Evolutionary conservation across 2,329 filamentous ascomycete species (phyloP).

Genomic region (Periconia digitata): DNA sequence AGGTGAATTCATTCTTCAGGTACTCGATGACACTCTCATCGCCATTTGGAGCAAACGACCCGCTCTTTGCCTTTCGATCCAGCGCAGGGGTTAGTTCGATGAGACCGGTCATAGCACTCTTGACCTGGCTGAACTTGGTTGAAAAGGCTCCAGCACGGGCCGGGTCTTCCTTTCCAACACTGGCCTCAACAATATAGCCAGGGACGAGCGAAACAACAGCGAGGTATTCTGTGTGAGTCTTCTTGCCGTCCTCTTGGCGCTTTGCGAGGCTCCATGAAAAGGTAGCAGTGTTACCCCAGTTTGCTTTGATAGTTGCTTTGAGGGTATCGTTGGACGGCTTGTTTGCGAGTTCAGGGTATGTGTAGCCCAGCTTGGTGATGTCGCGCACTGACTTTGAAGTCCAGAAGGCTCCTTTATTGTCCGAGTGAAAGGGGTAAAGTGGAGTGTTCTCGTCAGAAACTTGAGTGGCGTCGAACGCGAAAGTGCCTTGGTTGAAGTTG

Average conservation of each 20-base stretch:
- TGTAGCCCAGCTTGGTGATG: slow-evolving; percentile 17
- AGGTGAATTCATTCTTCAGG: background rate
- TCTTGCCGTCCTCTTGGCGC: background rate
- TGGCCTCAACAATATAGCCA: slow-evolving; percentile 9
- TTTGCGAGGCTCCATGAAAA: background rate
- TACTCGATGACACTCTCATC: background rate
- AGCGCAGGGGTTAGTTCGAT: background rate
- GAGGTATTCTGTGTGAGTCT: slow-evolving; percentile 3
- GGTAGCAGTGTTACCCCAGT: background rate
- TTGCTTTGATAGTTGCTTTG: slow-evolving; percentile 12
- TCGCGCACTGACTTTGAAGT: slow-evolving; percentile 11
- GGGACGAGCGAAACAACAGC: slow-evolving; percentile 3
- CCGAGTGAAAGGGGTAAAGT: slow-evolving; percentile 20
- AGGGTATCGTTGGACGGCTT: slow-evolving; percentile 12
- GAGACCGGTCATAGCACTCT: background rate
- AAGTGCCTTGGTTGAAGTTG: background rate
- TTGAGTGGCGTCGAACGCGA: background rate
- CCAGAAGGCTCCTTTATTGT: slow-evolving; percentile 17
- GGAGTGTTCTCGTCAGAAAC: background rate
- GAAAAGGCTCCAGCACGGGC: background rate
- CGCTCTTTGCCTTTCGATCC: background rate
- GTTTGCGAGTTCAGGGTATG: slow-evolving; percentile 17
- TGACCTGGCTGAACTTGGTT: background rate
- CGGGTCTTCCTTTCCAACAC: slow-evolving; percentile 7
- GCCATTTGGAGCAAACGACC: background rate